Evolutionary conservation across 768 basidiomycete genomes (phyloP).

Genomic region (Nidularia sp.): DNA sequence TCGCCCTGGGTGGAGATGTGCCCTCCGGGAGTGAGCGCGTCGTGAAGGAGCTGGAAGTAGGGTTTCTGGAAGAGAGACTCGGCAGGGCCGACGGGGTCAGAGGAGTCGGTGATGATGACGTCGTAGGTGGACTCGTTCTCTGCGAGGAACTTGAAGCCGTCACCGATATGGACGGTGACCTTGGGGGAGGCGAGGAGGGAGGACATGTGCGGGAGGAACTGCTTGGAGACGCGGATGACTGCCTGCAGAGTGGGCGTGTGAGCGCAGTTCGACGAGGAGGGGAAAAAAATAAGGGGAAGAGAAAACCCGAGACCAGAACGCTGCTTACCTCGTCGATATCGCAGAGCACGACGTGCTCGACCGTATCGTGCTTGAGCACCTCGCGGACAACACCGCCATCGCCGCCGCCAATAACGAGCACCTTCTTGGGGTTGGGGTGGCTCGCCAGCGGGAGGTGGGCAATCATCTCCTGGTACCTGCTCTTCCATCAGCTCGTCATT

Average conservation of each 20-base stretch:
- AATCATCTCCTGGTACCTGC: constrained; percentile 98
- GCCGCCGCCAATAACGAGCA: constrained; percentile 96
- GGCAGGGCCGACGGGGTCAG: constrained; percentile 96
- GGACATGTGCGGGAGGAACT: constrained; percentile 93
- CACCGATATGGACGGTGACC: constrained; percentile 84
- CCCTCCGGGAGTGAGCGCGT: constrained; percentile 85
- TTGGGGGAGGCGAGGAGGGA: constrained; percentile 71
- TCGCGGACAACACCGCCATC: constrained; percentile 98
- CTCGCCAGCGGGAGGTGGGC: constrained; percentile 93
- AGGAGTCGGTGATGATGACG: constrained; percentile 98
- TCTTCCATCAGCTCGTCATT: background rate
- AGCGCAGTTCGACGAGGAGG: no score
- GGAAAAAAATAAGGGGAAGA: no score
- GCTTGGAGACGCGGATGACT: constrained; percentile 92
- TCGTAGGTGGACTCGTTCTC: constrained; percentile 88
- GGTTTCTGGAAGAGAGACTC: constrained; percentile 93
- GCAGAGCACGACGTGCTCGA: constrained; percentile 90
- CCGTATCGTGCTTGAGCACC: constrained; percentile 88
- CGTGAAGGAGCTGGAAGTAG: constrained; percentile 92
- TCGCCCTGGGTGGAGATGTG: constrained; percentile 96
- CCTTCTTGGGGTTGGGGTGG: constrained; percentile 94
- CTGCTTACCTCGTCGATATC: constrained; percentile 88
- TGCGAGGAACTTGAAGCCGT: constrained; percentile 95
- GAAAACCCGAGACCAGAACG: background rate
- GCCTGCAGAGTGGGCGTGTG: constrained; percentile 52